These are phyloP conservation scores for Paecilomyces formosus DNA, from an alignment of 2,329 filamentous ascomycete species.

Conservation along the genomic window DNA sequence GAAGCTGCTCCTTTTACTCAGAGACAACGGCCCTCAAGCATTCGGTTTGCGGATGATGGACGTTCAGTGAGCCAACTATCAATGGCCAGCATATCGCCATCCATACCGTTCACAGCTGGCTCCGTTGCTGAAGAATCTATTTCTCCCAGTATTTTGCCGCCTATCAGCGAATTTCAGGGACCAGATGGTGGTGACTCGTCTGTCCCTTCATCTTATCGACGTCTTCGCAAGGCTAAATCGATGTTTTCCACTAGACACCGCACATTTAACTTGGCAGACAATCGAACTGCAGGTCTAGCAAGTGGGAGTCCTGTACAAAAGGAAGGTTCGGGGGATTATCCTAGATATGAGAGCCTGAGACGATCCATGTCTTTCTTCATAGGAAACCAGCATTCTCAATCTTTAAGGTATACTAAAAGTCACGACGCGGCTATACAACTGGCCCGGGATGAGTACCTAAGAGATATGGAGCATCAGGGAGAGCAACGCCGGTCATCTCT, in stretches of 20 bases:
- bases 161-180: constrained; percentile 23
- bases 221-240: constrained; percentile 40
- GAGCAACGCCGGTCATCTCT: constrained; percentile 17
- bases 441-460: constrained; percentile 32
- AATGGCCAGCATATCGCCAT: neutral
- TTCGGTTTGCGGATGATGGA: constrained; percentile 8
- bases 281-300: constrained; percentile 6
- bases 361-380: constrained; percentile 38
- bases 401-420: constrained; percentile 17
- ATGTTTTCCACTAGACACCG: constrained; percentile 37
- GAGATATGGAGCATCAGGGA: constrained; percentile 12
- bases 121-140: constrained; percentile 4
- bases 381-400: constrained; percentile 13
- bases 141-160: constrained; percentile 13
- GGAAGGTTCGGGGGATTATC: constrained; percentile 1
- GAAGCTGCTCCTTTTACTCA: constrained; percentile 14
- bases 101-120: neutral
- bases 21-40: constrained; percentile 13
- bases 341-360: constrained; percentile 20
- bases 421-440: constrained; percentile 34
- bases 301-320: neutral
- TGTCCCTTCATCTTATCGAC: constrained; percentile 40
- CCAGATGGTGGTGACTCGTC: constrained; percentile 30
- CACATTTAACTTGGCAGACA: constrained; percentile 14
- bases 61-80: constrained; percentile 1